Base-by-base conservation (phyloP, 192 early-diverging fungal genomes). In the Coemansia sp. region DNA sequence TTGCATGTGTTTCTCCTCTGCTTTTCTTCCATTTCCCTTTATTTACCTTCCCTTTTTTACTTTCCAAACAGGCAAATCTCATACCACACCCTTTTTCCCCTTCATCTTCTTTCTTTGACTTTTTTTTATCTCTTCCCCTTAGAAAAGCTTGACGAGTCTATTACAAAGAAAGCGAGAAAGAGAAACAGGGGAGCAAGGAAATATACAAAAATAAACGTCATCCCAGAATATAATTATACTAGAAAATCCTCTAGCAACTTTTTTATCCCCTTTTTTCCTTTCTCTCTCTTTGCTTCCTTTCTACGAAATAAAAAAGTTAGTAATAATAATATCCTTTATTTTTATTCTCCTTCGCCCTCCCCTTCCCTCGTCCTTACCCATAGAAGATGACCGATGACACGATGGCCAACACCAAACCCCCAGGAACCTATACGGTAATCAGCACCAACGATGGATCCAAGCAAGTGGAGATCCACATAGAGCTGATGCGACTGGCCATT, bases 401-500 rank as follows among this genome's bases (percentile, higher is more conserved):
- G 2, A 32, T 44, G 0, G 3, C 52, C 12, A 37, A 47, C 11
- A 43, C 0, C 26, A 26, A 26, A 0, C 26, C 32, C 15, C 60
- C 40, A 15, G 79, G 79, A 45, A 43, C 74, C 21, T 81, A 60
- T 21, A 73, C 67, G 26, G 70, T 76, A 38, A 76, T 81, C 21
- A 48, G 19, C 44, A 64, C 59, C 19, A 73, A 81, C 65, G 74
- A 81, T 49, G 74, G 73, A 19, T 23, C 72, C 52, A 61, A 59
- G 68, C 74, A 74, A 79, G 77, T 76, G 0, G 79, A 81, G 58
- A 42, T 47, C 45, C 70, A 81, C 47, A 59, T 71, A 13, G 79
- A 70, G 61, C 69, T 81, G 47, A 81, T 81, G 74, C 49, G 71
- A 5, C 68, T 81, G 5, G 79, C 79, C 12, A 81, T 81, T 42